phyloP scores from a whole-genome alignment of 495 filamentous ascomycete species.

The Talaromyces ruber region DNA sequence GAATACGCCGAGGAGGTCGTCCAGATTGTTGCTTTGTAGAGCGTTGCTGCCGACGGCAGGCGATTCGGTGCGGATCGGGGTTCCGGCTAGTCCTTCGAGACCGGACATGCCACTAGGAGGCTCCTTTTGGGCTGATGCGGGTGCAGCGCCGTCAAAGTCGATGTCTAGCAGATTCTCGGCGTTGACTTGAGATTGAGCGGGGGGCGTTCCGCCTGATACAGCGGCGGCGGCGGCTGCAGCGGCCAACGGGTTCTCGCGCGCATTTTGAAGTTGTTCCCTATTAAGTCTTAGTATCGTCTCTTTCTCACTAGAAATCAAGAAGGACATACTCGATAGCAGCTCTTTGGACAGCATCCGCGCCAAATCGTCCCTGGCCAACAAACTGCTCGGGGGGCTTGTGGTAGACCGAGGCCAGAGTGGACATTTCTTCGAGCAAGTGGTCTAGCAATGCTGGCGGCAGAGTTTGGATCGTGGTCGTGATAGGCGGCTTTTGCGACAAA shows the following conservation, averaged over 20 bases:
- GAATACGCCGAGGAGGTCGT: conserved; percentile 87
- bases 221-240: conserved; percentile 69
- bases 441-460: conserved; percentile 78
- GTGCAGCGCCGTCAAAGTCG: conserved; percentile 92
- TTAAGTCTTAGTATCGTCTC: conserved; percentile 5
- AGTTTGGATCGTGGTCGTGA: conserved; percentile 85
- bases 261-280: conserved; percentile 80
- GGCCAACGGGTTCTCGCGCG: conserved; percentile 88
- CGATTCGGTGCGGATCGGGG: conserved; percentile 71
- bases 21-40: conserved; percentile 56
- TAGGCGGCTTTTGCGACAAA: conserved; percentile 87
- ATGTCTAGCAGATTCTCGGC: conserved; percentile 95
- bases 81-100: conserved; percentile 66
- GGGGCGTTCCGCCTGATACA: conserved; percentile 42
- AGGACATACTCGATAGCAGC: conserved; percentile 74
- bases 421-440: conserved; percentile 77
- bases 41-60: conserved; percentile 38
- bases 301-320: background rate
- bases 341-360: conserved; percentile 88
- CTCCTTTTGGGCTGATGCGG: conserved; percentile 73
- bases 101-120: conserved; percentile 53
- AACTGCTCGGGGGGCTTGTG: conserved; percentile 97
- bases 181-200: conserved; percentile 57
- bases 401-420: conserved; percentile 97
- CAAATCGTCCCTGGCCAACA: conserved; percentile 87